Evolutionary conservation across 164 flowering plant genomes (phyloP).

Genomic region (Litsea cubeba): DNA sequence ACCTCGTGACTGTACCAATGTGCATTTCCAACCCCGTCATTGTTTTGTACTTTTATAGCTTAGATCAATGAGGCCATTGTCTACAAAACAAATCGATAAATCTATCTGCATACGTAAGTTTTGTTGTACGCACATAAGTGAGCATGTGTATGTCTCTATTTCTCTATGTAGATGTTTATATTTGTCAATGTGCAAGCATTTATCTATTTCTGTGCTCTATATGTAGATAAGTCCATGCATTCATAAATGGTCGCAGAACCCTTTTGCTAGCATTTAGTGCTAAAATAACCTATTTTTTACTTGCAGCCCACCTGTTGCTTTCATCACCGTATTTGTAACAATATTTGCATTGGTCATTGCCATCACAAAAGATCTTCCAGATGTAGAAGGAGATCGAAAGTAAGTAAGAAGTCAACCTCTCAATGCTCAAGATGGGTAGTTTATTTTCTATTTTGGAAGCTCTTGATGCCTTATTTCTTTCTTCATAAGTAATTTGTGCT

Average conservation of each 20-base stretch:
- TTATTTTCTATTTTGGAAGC: not conserved
- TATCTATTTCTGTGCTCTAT: not conserved
- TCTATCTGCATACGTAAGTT: no score
- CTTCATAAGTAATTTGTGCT: not conserved
- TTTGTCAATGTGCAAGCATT: not conserved
- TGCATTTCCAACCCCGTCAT: no score
- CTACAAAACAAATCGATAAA: no score
- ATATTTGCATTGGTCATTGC: slow-evolving; percentile 96
- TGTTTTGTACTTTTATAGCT: no score
- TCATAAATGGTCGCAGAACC: not conserved
- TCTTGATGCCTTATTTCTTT: not conserved
- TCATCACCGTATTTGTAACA: slow-evolving; percentile 90
- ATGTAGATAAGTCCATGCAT: not conserved
- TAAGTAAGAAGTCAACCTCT: slow-evolving; percentile 36
- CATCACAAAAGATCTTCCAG: slow-evolving; percentile 97
- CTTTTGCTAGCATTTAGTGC: not conserved
- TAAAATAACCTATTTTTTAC: slow-evolving; percentile 11
- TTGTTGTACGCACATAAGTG: no score
- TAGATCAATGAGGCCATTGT: no score
- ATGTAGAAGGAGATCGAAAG: slow-evolving; percentile 98
- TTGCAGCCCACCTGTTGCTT: slow-evolving; percentile 88
- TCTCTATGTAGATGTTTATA: not conserved
- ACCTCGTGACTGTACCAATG: no score
- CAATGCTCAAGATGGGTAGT: not conserved
- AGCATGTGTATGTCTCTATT: not conserved